Base-by-base conservation (phyloP, 2,329 filamentous ascomycete genomes). In the Sclerotinia spermophila region DNA sequence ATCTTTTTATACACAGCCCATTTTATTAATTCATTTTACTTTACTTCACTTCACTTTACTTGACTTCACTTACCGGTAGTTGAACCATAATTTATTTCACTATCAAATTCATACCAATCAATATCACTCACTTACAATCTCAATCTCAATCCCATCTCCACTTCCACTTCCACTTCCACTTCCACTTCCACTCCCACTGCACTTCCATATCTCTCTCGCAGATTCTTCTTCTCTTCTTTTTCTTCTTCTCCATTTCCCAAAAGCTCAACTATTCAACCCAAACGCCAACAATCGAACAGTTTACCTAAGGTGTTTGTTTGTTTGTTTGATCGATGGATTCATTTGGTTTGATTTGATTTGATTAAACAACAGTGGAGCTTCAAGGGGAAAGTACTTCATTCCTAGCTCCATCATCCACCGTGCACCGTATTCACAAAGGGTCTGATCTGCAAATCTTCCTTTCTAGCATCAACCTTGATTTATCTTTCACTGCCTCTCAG, bases 381-480 rank as follows among this genome's bases (percentile, higher is more conserved):
- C 51, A 42, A 44, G 65, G 53, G 55, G 65, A 68, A 67, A 62
- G 55, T 68, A 38, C 42, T 68, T 68, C 65, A 59, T 35, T 17
- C 48, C 48, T 27, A 44, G 51, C 51, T 59, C 62, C 56, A 48
- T 38, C 35, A 53, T n/a, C 48, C 48, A 53, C 48, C 53, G 44
- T 60, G 44, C 67, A 51, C 55, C 56, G 67, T 59, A 68, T 62
- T 68, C 30, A n/a, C 67, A 48, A 48, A 68, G 67, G 67, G 67
- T 69, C 67, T 60, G 44, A 69, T 69, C 67, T 62, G 33, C 55
- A 62, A 51, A 62, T 55, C 58, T 64, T 69, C 56, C 33, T 27
- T 62, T 64, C 67, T 38, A 53, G 67, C 67, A 68, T 61, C 42
- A 68, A 62, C 67, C 67, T 68, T 61, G 67, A 27, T 38, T 61